phyloP scores from a whole-genome alignment of 2,329 filamentous ascomycete species.

The Plenodomus tracheiphilus region DNA sequence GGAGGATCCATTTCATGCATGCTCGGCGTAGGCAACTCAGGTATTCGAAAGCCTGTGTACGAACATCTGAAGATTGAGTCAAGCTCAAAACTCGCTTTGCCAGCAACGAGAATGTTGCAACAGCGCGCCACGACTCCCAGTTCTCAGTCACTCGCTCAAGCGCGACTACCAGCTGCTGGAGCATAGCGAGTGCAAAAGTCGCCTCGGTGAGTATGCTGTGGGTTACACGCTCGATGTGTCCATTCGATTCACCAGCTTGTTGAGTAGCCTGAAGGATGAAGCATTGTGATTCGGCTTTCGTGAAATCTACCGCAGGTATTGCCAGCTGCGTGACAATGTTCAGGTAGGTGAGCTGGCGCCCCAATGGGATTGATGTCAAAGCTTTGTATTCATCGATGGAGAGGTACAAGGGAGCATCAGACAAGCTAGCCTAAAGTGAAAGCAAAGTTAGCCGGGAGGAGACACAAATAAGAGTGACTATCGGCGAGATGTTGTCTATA shows the following conservation, averaged over 20 bases:
- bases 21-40: conserved; percentile 41
- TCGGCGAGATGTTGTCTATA: too few species aligned
- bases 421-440: conserved; percentile 17
- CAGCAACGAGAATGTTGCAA: conserved; percentile 49
- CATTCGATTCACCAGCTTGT: conserved; percentile 50
- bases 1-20: conserved; percentile 47
- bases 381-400: conserved; percentile 59
- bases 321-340: conserved; percentile 12
- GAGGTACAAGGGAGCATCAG: conserved; percentile 53
- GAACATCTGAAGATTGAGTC: conserved; percentile 22
- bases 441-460: too few species aligned
- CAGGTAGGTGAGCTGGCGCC: conserved; percentile 41
- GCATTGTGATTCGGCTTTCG: conserved; percentile 52
- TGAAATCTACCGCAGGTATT: conserved; percentile 49
- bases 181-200: conserved; percentile 33
- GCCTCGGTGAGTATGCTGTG: conserved; percentile 46
- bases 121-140: conserved; percentile 46
- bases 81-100: conserved; percentile 51
- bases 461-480: too few species aligned
- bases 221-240: conserved; percentile 26
- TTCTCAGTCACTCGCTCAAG: conserved; percentile 21
- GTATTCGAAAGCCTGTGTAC: conserved; percentile 30
- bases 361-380: conserved; percentile 55
- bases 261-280: conserved; percentile 56
- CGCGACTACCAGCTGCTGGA: conserved; percentile 17